Evolutionary conservation across 1,139 yeast genomes (phyloP).

Genomic region (Tardiomyces digboiensis): DNA sequence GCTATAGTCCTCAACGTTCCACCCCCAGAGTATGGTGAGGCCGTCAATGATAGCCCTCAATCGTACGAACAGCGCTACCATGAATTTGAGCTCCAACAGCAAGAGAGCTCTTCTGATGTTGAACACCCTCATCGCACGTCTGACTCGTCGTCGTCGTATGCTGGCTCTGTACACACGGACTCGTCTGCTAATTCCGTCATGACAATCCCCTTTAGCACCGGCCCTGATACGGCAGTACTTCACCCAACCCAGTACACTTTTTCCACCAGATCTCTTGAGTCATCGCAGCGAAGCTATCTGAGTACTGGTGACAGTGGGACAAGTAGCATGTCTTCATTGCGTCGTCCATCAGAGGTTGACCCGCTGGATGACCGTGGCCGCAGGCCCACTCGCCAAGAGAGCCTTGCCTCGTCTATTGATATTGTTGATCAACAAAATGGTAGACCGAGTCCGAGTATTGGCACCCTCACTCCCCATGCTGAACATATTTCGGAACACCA

Average conservation of each 20-base stretch:
- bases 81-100: slow-evolving; percentile 1
- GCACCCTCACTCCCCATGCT: neutral
- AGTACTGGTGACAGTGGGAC: neutral
- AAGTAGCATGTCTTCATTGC: neutral
- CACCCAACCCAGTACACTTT: too few species aligned
- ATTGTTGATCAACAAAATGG: neutral
- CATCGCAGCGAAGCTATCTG: too few species aligned
- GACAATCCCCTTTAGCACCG: too few species aligned
- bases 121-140: neutral
- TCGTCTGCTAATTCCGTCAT: neutral
- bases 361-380: neutral
- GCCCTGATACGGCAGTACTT: too few species aligned
- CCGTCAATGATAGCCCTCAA: neutral
- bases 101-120: neutral
- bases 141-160: neutral
- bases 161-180: neutral
- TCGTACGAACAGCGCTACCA: slow-evolving; percentile 3
- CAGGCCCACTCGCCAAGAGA: neutral
- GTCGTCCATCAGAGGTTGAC: neutral
- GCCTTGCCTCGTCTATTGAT: neutral
- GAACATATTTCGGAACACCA: neutral
- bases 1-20: slow-evolving; percentile 10
- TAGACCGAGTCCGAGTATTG: neutral
- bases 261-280: too few species aligned
- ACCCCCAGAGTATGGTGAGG: neutral